Base-by-base conservation (phyloP, 2,329 filamentous ascomycete species). In the Fusarium musae region DNA sequence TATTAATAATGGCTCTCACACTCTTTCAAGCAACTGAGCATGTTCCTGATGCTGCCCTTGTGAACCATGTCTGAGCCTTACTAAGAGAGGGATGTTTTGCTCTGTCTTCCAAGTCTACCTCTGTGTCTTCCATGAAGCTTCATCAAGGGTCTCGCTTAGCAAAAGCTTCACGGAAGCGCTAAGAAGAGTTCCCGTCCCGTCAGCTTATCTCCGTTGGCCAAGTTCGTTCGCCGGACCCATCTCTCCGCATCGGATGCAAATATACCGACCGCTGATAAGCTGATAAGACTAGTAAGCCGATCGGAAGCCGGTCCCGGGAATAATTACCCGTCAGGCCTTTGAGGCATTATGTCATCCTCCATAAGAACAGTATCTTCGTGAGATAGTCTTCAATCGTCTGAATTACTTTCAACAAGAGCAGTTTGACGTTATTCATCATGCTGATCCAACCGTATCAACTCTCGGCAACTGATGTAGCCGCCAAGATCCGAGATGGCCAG, bases 341-440 rank as follows among this genome's bases (percentile, higher is more conserved):
- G 46, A 65, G 63, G 47, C 30, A 47, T 67, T 53, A 67, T 68
- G 56, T 54, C 52, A 66, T 56, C 34, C 12, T 23, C 5, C 30
- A 62, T 36, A 46, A 47, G 34, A 62, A 13, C 21, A 36, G 3
- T 23, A 54, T 30, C 21, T 19, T 37, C 44, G 28, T 39, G 37
- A 39, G 17, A 39, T 21, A 10, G 10, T 21, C 37, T 40, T 21
- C 6, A 26, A 9, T 6, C 6, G n/a, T n/a, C 5, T 6, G 5
- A 21, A 2, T 10, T 6, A 7, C 3, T 12, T 12, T 2, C 16
- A n/a, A 3, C 21, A 2, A 23, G 6, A 9, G 7, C 30, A 28
- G 37, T 19, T 34, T 11, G 2, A 11, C 6, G 19, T 5, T 19
- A 2, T 5, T 21, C 12, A 10, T 0, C n/a, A 68, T 68, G 56